A percentile compares a stretch with the other conserved stretches of the same genome.
phyloP scores from a whole-genome alignment of 768 basidiomycete species.

The Mycena crocata region DNA sequence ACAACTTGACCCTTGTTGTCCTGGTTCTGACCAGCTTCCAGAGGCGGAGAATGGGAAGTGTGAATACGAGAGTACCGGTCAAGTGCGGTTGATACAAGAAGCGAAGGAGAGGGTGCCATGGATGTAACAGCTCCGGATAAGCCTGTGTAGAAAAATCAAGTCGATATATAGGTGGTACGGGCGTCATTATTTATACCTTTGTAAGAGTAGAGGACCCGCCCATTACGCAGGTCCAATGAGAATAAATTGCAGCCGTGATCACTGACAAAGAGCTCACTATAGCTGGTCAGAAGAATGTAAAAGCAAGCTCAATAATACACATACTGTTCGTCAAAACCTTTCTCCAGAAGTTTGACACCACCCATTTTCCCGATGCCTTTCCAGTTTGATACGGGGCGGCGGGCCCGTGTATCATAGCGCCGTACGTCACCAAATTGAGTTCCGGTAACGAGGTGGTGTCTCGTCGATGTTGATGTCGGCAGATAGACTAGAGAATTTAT shows the following conservation, averaged over 20 bases:
- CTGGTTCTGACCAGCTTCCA: constrained; percentile 58
- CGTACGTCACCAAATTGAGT: constrained; percentile 80
- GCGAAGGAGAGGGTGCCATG: constrained; percentile 63
- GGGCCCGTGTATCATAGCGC: constrained; percentile 80
- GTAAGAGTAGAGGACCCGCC: constrained; percentile 72
- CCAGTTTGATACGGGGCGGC: constrained; percentile 78
- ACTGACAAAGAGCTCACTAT: constrained; percentile 68
- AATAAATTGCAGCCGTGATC: constrained; percentile 75
- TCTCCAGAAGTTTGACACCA: constrained; percentile 69
- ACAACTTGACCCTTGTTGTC: constrained; percentile 70
- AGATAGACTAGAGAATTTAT: constrained; percentile 78
- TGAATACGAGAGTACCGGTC: constrained; percentile 82
- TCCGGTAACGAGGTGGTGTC: constrained; percentile 73
- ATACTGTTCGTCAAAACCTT: constrained; percentile 74
- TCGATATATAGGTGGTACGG: background rate
- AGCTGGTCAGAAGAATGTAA: background rate
- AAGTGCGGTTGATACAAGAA: constrained; percentile 70
- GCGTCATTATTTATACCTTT: constrained; percentile 54
- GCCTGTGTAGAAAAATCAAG: constrained; percentile 53
- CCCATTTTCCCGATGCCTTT: constrained; percentile 67
- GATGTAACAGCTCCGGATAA: constrained; percentile 78
- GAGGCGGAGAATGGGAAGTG: constrained; percentile 65
- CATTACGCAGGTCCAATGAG: constrained; percentile 77
- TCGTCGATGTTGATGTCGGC: constrained; percentile 44
- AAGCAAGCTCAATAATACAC: constrained; percentile 41